These are phyloP conservation scores for Prunus mira DNA, from an alignment of 306 rosid genomes.

Conservation along the genomic window DNA sequence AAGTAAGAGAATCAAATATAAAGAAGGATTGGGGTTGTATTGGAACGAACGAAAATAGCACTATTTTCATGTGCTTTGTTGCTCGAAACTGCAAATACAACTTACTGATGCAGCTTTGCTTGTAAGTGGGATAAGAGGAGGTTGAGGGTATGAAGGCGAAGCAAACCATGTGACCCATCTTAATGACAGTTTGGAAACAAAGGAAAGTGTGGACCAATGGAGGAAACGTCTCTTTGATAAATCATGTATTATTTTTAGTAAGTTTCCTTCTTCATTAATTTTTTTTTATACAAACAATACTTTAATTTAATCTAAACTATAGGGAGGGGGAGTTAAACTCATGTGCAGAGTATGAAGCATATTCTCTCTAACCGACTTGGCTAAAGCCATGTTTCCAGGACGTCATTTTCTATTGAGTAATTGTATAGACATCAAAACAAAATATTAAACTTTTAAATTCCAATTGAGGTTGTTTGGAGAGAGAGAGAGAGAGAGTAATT, in stretches of 20 bases:
- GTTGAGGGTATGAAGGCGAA: constrained; percentile 26
- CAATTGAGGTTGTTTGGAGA: background rate
- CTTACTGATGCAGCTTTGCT: constrained; percentile 37
- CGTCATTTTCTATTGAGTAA: background rate
- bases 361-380: too few relatives aligned
- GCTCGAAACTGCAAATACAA: constrained; percentile 23
- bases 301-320: too few relatives aligned
- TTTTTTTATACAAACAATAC: too few relatives aligned
- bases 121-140: constrained; percentile 45
- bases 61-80: constrained; percentile 37
- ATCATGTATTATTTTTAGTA: constrained; percentile 27
- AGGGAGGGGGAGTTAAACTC: too few relatives aligned
- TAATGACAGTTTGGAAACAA: constrained; percentile 55
- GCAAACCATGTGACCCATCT: constrained; percentile 68
- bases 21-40: background rate
- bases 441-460: background rate
- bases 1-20: background rate
- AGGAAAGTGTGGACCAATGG: constrained; percentile 46
- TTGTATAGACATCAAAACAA: background rate
- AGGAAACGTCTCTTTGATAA: constrained; percentile 38
- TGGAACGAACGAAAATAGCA: constrained; percentile 35
- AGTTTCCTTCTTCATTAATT: constrained; percentile 8
- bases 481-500: too few relatives aligned
- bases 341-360: too few relatives aligned
- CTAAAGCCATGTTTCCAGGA: too few relatives aligned